These are phyloP conservation scores for Fusarium oligoseptatum DNA, from an alignment of 2,329 filamentous ascomycete genomes.

Conservation along the genomic window DNA sequence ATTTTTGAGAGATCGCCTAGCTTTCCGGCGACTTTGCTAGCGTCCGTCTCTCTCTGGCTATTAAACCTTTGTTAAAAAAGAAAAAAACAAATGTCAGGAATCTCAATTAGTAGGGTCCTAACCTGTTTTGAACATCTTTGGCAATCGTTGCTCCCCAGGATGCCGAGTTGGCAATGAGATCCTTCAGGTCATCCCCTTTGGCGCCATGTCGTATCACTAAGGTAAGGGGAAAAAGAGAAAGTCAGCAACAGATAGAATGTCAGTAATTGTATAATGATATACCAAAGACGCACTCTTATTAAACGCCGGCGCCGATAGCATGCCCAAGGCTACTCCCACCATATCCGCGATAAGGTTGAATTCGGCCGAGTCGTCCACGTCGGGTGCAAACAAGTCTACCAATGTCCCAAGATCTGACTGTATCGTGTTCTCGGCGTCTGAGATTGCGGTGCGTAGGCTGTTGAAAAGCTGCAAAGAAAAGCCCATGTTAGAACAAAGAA, in stretches of 20 bases:
- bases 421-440: neutral
- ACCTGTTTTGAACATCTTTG: neutral
- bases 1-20: neutral
- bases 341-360: neutral
- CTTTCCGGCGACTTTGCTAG: neutral
- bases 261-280: too few species aligned
- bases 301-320: neutral
- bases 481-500: neutral
- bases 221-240: neutral
- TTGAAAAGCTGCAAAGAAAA: neutral
- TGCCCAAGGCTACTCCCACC: neutral
- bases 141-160: neutral
- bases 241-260: neutral
- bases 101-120: neutral
- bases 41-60: neutral
- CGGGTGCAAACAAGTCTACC: neutral
- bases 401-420: neutral
- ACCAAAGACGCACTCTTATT: neutral
- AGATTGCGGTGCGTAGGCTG: neutral
- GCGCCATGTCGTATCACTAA: neutral
- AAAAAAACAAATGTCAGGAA: neutral
- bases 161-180: neutral
- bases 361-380: neutral
- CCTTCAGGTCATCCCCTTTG: neutral
- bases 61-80: neutral